Evolutionary conservation across 2,329 filamentous ascomycete species (phyloP), one percentile per base, ranked within the genome.

Genomic region (Paecilomyces sp.): DNA sequence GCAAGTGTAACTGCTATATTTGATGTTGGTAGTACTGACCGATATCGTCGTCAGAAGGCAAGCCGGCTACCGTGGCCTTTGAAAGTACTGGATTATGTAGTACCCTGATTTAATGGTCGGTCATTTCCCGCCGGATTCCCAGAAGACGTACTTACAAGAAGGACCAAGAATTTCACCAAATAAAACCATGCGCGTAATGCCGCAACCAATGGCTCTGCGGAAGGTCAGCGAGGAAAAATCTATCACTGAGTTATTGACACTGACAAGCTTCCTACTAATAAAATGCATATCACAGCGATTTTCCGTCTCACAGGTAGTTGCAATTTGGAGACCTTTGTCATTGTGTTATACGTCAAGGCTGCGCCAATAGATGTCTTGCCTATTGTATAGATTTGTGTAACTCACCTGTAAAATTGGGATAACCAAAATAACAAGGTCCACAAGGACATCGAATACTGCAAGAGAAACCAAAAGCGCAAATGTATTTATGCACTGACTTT

Each of bases 391-490:
- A 41, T 30, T 12, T 12, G 22, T 22, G 22, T 22, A 13, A 41
- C 59, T n/a, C 36, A 60, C 58, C 25, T 57, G 25, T 9, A 59
- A 56, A 51, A 62, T 54, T 18, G 61, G 59, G 24, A 62, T 60
- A 13, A 55, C 18, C 12, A 61, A 22, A 52, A 60, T 58, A n/a
- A 52, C 53, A 12, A 60, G 57, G 52, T 62, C 59, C 18, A 62
- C 61, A 13, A 18, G 59, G 30, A 62, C 58, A 54, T 62, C 61
- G 13, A 28, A 56, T 24, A 55, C 57, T 2, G 60, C 54, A 8
- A 55, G 54, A 22, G 54, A 24, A 41, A 62, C 34, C 22, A 62
- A 55, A 31, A 60, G 31, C 8, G 55, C 54, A 52, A 60, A 62
- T 9, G 60, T 62, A 24, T 60, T 33, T n/a, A 57, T 57, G 33